These are phyloP conservation scores for Camelina hispida DNA, from an alignment of 345 rosid species.

Conservation along the genomic window DNA sequence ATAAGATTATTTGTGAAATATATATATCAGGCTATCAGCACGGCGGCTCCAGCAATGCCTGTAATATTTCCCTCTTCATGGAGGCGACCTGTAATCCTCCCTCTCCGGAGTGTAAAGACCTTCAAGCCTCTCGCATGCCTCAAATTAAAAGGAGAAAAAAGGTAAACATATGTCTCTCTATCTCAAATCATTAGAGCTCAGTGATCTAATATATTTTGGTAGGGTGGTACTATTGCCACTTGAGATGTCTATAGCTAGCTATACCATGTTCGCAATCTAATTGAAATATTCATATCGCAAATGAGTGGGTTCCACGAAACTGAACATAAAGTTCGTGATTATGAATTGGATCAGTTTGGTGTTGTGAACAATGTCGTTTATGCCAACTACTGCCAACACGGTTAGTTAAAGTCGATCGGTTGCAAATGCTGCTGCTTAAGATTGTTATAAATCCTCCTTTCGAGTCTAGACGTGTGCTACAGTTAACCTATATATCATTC, in stretches of 20 bases:
- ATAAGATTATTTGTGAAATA: neutral
- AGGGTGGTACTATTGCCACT: too few relatives aligned
- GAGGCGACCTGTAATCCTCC: constrained; percentile 11
- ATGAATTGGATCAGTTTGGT: constrained; percentile 86
- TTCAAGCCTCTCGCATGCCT: constrained; percentile 41
- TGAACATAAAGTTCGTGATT: constrained; percentile 78
- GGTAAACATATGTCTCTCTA: neutral
- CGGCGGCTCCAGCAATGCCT: constrained; percentile 29
- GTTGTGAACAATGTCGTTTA: constrained; percentile 90
- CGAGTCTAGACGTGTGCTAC: constrained; percentile 61
- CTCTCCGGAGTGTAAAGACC: constrained; percentile 32
- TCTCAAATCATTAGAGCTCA: neutral
- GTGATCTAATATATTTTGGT: too few relatives aligned
- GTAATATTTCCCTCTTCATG: constrained; percentile 23
- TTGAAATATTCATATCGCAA: constrained; percentile 34
- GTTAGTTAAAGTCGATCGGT: constrained; percentile 32
- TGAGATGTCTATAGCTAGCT: too few relatives aligned
- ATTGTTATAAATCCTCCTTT: too few relatives aligned
- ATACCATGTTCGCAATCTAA: neutral
- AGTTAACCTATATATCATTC: neutral
- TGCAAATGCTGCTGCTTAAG: too few relatives aligned
- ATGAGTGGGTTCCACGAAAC: constrained; percentile 57
- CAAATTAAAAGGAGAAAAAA: constrained; percentile 58
- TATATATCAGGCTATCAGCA: constrained; percentile 46
- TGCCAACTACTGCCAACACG: constrained; percentile 88